Percentiles rank a stretch among this genome's conserved stretches.
These are phyloP conservation scores for Aspergillus vadensis DNA, from an alignment of 2,329 filamentous ascomycete species.

Conservation along the genomic window DNA sequence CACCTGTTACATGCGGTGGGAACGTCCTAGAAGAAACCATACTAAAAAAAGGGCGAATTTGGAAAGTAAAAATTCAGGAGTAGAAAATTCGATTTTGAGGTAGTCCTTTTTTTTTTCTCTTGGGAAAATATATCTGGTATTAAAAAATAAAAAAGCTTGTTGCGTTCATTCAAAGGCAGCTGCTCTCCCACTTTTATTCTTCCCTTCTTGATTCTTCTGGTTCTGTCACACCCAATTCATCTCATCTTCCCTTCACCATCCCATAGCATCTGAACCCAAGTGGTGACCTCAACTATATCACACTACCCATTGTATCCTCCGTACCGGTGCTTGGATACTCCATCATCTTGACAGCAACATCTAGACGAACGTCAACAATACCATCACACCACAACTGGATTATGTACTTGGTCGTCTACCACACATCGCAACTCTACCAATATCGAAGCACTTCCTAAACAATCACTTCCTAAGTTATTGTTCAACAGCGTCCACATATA, in stretches of 20 bases:
- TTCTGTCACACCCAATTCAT: constrained; percentile 11
- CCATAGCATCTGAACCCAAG: not conserved
- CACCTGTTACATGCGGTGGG: constrained; percentile 29
- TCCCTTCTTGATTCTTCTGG: constrained; percentile 6
- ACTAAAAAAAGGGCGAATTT: constrained; percentile 17
- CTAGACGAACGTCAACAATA: not conserved
- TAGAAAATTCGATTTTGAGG: constrained; percentile 21
- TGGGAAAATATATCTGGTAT: constrained; percentile 11
- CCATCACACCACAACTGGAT: constrained; percentile 12
- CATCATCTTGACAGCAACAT: not conserved
- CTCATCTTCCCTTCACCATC: constrained; percentile 2
- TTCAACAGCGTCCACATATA: not conserved
- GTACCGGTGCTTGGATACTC: not conserved
- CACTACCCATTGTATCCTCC: not conserved
- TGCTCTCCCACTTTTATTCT: constrained; percentile 19
- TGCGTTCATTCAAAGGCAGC: constrained; percentile 25
- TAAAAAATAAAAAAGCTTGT: constrained; percentile 16
- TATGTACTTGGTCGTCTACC: constrained; percentile 25
- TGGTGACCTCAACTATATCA: not conserved
- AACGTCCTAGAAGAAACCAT: constrained; percentile 26
- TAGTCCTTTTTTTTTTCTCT: not conserved
- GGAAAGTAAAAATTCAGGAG: constrained; percentile 22
- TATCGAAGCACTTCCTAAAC: constrained; percentile 30
- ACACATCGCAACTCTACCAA: constrained; percentile 24
- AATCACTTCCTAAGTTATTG: not conserved